Percentiles rank a stretch among this genome's conserved stretches.
phyloP scores from a whole-genome alignment of 108 stramenopile genomes.

The Phaeodactylum tricornutum region DNA sequence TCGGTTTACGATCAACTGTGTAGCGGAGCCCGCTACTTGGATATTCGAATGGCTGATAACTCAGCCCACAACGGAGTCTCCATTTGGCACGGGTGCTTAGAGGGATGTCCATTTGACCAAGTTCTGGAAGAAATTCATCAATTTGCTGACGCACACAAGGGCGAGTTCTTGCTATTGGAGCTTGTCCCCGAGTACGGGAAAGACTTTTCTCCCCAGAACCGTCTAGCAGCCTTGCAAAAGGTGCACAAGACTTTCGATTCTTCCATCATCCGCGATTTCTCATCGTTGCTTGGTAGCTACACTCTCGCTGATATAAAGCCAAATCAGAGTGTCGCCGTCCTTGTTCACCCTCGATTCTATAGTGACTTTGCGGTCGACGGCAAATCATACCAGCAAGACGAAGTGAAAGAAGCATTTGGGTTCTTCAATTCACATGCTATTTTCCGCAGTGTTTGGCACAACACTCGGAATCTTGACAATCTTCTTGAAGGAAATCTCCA shows the following conservation, averaged over 20 bases:
- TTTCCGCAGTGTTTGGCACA: slow-evolving; percentile 36
- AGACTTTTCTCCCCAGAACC: slow-evolving; percentile 20
- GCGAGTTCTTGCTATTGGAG: slow-evolving; percentile 46
- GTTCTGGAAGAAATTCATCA: slow-evolving; percentile 34
- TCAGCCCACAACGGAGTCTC: slow-evolving; percentile 3
- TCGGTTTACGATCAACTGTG: slow-evolving; percentile 43
- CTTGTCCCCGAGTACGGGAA: slow-evolving; percentile 32
- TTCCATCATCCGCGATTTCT: slow-evolving; percentile 12
- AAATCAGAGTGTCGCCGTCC: slow-evolving; percentile 20
- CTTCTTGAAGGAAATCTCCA: slow-evolving; percentile 31
- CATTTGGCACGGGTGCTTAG: slow-evolving; percentile 44
- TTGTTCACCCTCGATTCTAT: slow-evolving; percentile 29
- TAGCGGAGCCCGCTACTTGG: slow-evolving; percentile 45
- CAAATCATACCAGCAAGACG: slow-evolving; percentile 8
- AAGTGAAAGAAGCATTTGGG: slow-evolving; percentile 20
- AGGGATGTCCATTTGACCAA: slow-evolving; percentile 26
- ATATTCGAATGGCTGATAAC: slow-evolving; percentile 29
- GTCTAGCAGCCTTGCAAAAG: slow-evolving; percentile 20
- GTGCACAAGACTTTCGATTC: slow-evolving; percentile 23
- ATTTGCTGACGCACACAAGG: slow-evolving; percentile 34
- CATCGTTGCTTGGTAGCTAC: slow-evolving; percentile 11
- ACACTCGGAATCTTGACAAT: slow-evolving; percentile 27
- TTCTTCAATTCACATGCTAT: slow-evolving; percentile 18
- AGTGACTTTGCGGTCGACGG: slow-evolving; percentile 23
- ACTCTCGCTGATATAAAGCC: slow-evolving; percentile 16